Base-by-base conservation (phyloP, 2,329 filamentous ascomycete genomes). In the Aureobasidium pullulans region DNA sequence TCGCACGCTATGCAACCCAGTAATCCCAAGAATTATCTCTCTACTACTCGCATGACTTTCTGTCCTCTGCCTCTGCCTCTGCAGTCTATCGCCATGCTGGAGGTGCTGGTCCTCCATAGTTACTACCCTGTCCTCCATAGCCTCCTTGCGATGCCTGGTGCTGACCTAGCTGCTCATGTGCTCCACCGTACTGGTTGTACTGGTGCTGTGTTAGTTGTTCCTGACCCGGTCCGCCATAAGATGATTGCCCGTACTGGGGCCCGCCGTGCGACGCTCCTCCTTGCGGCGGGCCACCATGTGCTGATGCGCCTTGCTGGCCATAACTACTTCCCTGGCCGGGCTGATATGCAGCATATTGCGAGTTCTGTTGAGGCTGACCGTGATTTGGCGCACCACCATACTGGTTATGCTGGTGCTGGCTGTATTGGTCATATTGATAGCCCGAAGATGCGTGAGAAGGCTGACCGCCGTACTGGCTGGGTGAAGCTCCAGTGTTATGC, bases 51-150 rank as follows among this genome's bases (percentile, higher is more conserved):
- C 52, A 56, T 56, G 40, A 36, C 32, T 16, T 2, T 37, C 19
- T 28, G 23, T 23, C 23, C 23, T 23, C 23, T 23, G 23, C 23
- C 11, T 13, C 5, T 15, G 11, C 28, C 32, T 9, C n/a, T 2
- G 13, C 39, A 59, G 31, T 40, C 48, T 59, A 68, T 64, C 64
- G 64, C 67, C 69, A 70, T 19, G 64, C 64, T 16, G 68, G 66
- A 40, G 64, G 64, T 6, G 67, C 65, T 9, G 64, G 65, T 10
- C 59, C 61, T 43, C 63, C 61, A 53, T 65, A 64, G 39, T 53
- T 52, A 48, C 43, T 47, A 15, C 60, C 40, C 36, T 63, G 61
- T 32, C 62, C 60, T 40, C 48, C 60, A 29, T 60, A 59, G 3
- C 60, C 57, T 11, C 57, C 57, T 2, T 59, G 54, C 19, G 46